Evolutionary conservation across 2,329 filamentous ascomycete genomes (phyloP).

Genomic region (Sporothrix brasiliensis): DNA sequence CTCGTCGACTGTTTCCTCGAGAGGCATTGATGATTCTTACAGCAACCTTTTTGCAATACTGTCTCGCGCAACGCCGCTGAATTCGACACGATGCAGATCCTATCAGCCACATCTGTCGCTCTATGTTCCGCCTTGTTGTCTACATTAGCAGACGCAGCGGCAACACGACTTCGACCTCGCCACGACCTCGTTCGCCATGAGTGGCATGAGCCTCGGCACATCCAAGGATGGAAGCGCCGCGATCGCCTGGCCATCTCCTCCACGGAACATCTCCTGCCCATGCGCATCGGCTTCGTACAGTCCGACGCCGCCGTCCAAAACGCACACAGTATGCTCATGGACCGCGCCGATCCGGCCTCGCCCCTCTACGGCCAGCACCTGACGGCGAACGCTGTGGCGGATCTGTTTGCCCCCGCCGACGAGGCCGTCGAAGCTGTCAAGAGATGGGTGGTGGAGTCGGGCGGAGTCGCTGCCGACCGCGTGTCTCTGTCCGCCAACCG

Average conservation of each 20-base stretch:
- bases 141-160: neutral
- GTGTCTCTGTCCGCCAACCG: constrained; percentile 28
- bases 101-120: neutral
- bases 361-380: constrained; percentile 40
- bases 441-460: constrained; percentile 41
- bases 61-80: neutral
- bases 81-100: neutral
- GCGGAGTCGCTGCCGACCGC: constrained; percentile 35
- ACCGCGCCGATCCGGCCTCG: constrained; percentile 1
- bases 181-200: constrained; percentile 26
- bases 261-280: neutral
- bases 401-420: constrained; percentile 44
- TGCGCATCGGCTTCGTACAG: constrained; percentile 35
- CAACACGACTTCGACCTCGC: neutral
- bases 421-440: constrained; percentile 42
- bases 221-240: constrained; percentile 24
- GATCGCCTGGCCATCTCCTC: neutral
- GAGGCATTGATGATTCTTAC: neutral
- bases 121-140: neutral
- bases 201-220: constrained; percentile 27
- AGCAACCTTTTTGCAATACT: neutral
- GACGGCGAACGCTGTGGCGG: constrained; percentile 43
- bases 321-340: constrained; percentile 35
- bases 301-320: constrained; percentile 39
- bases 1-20: neutral